phyloP scores from a whole-genome alignment of 1,284 basidiomycete species.

The Marasmius sp. region DNA sequence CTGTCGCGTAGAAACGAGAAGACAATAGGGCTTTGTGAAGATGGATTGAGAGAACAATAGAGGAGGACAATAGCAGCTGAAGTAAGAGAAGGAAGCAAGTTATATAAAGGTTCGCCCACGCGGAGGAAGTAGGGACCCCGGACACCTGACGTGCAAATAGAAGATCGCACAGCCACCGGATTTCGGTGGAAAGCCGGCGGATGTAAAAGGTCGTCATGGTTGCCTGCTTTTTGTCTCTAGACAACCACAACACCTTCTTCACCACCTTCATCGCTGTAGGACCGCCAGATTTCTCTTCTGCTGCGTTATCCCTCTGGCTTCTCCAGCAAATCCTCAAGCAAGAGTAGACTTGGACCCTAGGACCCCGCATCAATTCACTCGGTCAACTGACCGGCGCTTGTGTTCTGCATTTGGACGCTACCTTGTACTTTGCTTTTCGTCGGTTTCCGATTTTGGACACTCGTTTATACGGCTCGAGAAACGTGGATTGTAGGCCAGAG shows the following conservation, averaged over 20 bases:
- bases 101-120: neutral
- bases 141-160: neutral
- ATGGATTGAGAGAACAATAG: neutral
- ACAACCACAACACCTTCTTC: neutral
- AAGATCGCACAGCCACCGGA: neutral
- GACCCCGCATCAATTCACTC: neutral
- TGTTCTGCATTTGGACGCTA: neutral
- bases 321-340: neutral
- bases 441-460: neutral
- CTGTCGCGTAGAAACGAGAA: neutral
- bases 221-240: neutral
- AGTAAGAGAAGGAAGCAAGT: neutral
- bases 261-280: neutral
- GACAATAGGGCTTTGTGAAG: neutral
- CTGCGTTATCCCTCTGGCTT: neutral
- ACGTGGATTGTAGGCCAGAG: neutral
- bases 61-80: neutral
- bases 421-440: neutral
- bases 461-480: neutral
- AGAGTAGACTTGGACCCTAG: neutral
- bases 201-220: neutral
- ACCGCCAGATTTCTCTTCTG: too few species aligned
- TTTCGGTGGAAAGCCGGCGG: neutral
- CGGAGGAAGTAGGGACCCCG: neutral
- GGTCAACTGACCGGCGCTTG: neutral